Conservation (phyloP, 139 green algal genomes). For the Micromonas commoda region DNA sequence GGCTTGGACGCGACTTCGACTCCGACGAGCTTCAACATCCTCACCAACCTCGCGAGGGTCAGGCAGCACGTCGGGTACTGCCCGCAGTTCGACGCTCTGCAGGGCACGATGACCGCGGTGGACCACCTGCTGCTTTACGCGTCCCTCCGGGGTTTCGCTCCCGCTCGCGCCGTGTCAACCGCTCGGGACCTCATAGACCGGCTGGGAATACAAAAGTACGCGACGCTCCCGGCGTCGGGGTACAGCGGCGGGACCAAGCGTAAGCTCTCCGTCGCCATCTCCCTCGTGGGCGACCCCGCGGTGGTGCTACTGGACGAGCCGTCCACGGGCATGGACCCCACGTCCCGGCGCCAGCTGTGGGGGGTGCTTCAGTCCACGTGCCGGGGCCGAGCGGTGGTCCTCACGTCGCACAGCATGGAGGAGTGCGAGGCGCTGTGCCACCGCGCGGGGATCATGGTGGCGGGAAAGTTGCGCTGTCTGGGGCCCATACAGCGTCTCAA, state of each 20-base stretch:
- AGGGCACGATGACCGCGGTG: conserved; percentile 41
- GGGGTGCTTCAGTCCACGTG: conserved; percentile 59
- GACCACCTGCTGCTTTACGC: conserved; percentile 54
- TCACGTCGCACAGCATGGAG: conserved; percentile 87
- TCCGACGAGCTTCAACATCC: conserved; percentile 3
- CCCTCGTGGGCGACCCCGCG: conserved; percentile 39
- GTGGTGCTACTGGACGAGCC: conserved; percentile 51
- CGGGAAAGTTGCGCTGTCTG: conserved; percentile 61
- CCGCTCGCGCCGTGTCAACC: not conserved
- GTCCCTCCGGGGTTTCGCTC: conserved; percentile 39
- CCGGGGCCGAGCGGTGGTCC: conserved; percentile 52
- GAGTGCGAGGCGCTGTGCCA: conserved; percentile 83
- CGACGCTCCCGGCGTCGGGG: conserved; percentile 9
- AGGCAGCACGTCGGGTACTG: conserved; percentile 46
- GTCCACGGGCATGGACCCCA: conserved; percentile 69
- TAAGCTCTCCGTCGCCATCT: conserved; percentile 53
- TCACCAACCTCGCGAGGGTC: conserved; percentile 9
- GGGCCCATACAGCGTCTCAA: conserved; percentile 80
- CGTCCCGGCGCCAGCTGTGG: conserved; percentile 79
- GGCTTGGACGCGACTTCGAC: too few species aligned
- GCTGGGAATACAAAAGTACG: conserved; percentile 30
- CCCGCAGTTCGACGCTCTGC: conserved; percentile 53
- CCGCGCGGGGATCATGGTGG: conserved; percentile 79
- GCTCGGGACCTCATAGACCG: conserved; percentile 13
- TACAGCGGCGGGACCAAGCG: conserved; percentile 47